phyloP scores from a whole-genome alignment of 345 rosid species.

The Salix caprea region DNA sequence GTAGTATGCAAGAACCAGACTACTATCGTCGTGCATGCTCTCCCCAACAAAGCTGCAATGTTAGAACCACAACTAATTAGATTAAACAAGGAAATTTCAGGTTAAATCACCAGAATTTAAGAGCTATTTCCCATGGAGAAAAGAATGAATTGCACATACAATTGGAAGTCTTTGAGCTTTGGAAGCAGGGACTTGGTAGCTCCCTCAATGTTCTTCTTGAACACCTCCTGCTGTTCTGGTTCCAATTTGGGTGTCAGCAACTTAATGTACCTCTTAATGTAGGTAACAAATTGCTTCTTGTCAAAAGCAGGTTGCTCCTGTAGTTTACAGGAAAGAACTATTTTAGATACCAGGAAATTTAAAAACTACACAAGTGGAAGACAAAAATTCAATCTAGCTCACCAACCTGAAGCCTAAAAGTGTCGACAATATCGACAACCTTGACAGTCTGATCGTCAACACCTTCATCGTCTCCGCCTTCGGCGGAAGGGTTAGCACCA shows the following conservation, averaged over 20 bases:
- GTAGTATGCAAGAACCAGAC: slow-evolving; percentile 89
- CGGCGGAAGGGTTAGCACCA: slow-evolving; percentile 26
- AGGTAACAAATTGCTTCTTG: slow-evolving; percentile 23
- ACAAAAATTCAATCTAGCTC: neutral
- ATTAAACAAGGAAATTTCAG: neutral
- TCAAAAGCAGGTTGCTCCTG: slow-evolving; percentile 29
- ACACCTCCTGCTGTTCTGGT: slow-evolving; percentile 15
- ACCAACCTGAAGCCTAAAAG: slow-evolving; percentile 23
- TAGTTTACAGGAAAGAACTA: neutral
- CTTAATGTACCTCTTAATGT: slow-evolving; percentile 21
- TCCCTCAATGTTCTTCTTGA: slow-evolving; percentile 21
- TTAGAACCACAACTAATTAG: neutral
- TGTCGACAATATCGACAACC: slow-evolving; percentile 22
- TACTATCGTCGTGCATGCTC: slow-evolving; percentile 71
- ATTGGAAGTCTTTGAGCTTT: slow-evolving; percentile 21
- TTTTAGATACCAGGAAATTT: neutral
- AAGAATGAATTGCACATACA: neutral
- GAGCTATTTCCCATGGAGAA: neutral
- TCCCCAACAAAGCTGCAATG: slow-evolving; percentile 81
- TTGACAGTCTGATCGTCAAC: slow-evolving; percentile 26
- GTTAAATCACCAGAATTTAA: neutral
- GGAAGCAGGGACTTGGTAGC: slow-evolving; percentile 22
- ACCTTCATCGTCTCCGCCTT: slow-evolving; percentile 24
- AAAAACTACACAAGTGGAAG: too few relatives aligned
- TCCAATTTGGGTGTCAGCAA: slow-evolving; percentile 20